Evolutionary conservation across 495 filamentous ascomycete genomes (phyloP).

Genomic region (Cryomyces minteri): DNA sequence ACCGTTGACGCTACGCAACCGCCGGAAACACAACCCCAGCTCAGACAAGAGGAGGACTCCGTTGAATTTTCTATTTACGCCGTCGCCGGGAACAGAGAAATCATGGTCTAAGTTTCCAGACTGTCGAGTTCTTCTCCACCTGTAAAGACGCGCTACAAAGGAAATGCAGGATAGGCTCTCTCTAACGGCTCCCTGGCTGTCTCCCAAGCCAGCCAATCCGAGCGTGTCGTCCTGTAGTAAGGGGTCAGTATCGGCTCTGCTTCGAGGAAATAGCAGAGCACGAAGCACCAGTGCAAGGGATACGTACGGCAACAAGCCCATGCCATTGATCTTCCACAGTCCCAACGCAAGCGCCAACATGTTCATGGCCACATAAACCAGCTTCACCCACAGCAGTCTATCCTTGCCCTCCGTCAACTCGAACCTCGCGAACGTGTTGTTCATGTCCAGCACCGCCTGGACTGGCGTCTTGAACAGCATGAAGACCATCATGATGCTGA

Average conservation of each 20-base stretch:
- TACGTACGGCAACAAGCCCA: constrained; percentile 85
- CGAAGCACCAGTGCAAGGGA: background rate
- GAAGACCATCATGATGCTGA: constrained; percentile 98
- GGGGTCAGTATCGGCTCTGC: constrained; percentile 6
- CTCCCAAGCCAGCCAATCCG: constrained; percentile 94
- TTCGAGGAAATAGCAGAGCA: background rate
- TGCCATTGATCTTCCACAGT: constrained; percentile 91
- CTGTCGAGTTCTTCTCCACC: too few species aligned
- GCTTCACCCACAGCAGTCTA: constrained; percentile 62
- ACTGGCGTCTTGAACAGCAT: constrained; percentile 97
- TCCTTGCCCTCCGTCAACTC: constrained; percentile 62
- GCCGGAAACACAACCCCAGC: too few species aligned
- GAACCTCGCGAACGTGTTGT: constrained; percentile 68
- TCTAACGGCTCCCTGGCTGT: constrained; percentile 59
- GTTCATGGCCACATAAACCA: constrained; percentile 76
- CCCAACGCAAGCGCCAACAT: constrained; percentile 64
- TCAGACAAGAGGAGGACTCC: too few species aligned
- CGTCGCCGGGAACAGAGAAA: too few species aligned
- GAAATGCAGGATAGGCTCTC: constrained; percentile 23
- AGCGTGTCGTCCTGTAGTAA: constrained; percentile 57
- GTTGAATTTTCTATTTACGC: too few species aligned
- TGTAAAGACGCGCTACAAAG: background rate
- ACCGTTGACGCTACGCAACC: too few species aligned
- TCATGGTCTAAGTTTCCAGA: too few species aligned
- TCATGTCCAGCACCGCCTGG: constrained; percentile 60